Conservation (phyloP, 2,329 filamentous ascomycete genomes). For the Fusarium humuli region DNA sequence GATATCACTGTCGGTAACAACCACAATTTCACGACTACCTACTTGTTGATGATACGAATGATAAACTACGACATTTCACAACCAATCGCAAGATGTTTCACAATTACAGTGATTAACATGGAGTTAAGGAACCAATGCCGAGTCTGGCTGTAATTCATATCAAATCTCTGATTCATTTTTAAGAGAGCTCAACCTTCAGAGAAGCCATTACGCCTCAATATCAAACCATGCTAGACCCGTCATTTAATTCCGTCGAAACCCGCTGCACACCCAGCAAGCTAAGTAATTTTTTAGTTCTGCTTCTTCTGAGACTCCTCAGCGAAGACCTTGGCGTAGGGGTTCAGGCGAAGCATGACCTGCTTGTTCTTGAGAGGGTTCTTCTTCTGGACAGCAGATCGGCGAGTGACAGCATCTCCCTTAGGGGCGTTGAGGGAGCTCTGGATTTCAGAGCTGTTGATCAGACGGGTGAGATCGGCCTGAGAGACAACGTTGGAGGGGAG, state of each 20-base stretch:
- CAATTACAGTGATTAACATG: constrained; percentile 3
- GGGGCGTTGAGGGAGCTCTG: constrained; percentile 94
- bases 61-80: constrained; percentile 3
- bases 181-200: constrained; percentile 51
- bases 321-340: constrained; percentile 96
- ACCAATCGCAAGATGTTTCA: neutral
- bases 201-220: constrained; percentile 55
- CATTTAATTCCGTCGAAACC: constrained; percentile 45
- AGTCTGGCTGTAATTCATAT: constrained; percentile 47
- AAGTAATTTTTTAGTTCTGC: constrained; percentile 51
- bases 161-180: constrained; percentile 53
- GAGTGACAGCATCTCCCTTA: constrained; percentile 89
- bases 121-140: constrained; percentile 30
- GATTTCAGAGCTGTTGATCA: constrained; percentile 99
- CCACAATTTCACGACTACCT: neutral
- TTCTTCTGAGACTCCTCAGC: constrained; percentile 70
- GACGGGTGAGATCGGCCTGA: constrained; percentile 94
- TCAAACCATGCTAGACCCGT: constrained; percentile 51
- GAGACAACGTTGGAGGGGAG: constrained; percentile 91
- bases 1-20: neutral
- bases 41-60: too few species aligned
- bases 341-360: constrained; percentile 97
- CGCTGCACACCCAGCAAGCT: constrained; percentile 56
- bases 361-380: constrained; percentile 99
- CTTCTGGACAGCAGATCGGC: constrained; percentile 94